A percentile compares a stretch with the other conserved stretches of the same genome.
These are phyloP conservation scores for Parietaria judaica DNA, from an alignment of 306 rosid species.

Conservation along the genomic window DNA sequence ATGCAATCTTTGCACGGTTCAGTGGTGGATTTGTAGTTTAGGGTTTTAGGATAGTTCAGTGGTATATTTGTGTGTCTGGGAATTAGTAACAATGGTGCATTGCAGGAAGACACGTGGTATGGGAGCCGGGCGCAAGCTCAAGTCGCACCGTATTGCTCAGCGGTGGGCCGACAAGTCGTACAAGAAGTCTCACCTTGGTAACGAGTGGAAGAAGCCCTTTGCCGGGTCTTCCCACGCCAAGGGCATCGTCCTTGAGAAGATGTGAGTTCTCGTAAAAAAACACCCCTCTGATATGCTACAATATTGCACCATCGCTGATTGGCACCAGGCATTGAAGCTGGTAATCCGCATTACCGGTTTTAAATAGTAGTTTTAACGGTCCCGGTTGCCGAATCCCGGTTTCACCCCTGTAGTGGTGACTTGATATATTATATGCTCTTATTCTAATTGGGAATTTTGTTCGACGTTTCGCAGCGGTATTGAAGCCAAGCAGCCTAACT, in stretches of 20 bases:
- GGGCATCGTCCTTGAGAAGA: conserved; percentile 19
- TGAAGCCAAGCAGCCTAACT: conserved; percentile 24
- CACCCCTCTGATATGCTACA: no score
- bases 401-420: not conserved
- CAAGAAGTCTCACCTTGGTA: conserved; percentile 20
- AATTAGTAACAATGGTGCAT: not conserved
- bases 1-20: no score
- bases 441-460: not conserved
- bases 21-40: no score
- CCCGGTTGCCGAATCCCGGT: not conserved
- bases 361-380: no score
- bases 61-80: no score
- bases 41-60: no score
- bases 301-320: no score
- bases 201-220: conserved; percentile 20
- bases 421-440: no score
- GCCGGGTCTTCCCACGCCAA: conserved; percentile 21
- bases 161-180: conserved; percentile 20
- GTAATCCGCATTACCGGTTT: no score
- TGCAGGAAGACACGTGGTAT: conserved; percentile 15
- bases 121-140: conserved; percentile 22
- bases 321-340: no score
- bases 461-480: conserved; percentile 2
- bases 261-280: not conserved
- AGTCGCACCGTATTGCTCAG: conserved; percentile 16